Conservation (phyloP, 1,139 yeast genomes). For the Casaregolazyma lundiana region DNA sequence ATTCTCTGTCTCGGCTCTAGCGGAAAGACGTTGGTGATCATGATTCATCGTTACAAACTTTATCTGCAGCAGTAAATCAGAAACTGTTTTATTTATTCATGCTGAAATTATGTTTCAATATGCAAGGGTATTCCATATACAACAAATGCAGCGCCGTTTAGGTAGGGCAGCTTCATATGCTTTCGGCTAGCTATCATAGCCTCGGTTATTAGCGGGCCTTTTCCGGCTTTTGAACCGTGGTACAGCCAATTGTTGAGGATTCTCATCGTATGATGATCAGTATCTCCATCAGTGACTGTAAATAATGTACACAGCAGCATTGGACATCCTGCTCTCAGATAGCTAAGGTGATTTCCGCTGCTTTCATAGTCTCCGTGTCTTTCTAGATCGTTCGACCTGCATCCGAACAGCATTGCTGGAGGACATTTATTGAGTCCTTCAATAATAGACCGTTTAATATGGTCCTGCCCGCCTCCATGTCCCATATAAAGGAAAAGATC, state of each 20-base stretch:
- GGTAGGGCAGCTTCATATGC: constrained; percentile 34
- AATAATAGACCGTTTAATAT: constrained; percentile 49
- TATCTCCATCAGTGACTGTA: constrained; percentile 97
- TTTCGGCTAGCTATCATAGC: constrained; percentile 43
- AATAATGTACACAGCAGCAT: constrained; percentile 81
- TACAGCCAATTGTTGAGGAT: constrained; percentile 63
- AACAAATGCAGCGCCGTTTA: constrained; percentile 82
- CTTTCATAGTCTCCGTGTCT: constrained; percentile 63
- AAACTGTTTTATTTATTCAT: constrained; percentile 4
- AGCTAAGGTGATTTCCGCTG: constrained; percentile 70
- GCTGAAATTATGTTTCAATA: neutral
- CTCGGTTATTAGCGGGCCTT: constrained; percentile 47
- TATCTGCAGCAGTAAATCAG: neutral
- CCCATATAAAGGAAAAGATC: constrained; percentile 78
- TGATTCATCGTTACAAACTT: constrained; percentile 6
- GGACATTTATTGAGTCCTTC: constrained; percentile 49
- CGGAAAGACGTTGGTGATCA: neutral
- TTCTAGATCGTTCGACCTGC: constrained; percentile 76
- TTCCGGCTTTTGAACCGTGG: constrained; percentile 26
- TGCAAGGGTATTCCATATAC: constrained; percentile 67
- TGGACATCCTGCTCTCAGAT: constrained; percentile 76
- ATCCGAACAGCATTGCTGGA: constrained; percentile 79
- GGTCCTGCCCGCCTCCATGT: constrained; percentile 94
- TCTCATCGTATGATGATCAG: constrained; percentile 66
- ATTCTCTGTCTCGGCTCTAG: neutral